Conservation (phyloP, 768 basidiomycete species). For the Vishniacozyma victoriae region DNA sequence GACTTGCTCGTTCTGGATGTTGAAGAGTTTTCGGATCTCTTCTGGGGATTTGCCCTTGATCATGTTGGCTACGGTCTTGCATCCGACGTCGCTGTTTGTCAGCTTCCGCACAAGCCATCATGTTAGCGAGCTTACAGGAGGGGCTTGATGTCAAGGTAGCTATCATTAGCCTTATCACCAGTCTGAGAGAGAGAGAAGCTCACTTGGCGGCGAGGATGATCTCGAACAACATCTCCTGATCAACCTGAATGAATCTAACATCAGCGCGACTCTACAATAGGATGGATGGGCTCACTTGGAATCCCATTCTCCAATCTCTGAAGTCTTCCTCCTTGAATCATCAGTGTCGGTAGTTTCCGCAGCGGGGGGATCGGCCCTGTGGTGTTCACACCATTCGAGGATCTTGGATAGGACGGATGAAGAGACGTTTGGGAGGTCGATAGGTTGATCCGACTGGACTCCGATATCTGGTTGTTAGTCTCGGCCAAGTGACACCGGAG, state of each 20-base stretch:
- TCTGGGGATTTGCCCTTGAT: conserved; percentile 99
- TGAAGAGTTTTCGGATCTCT: conserved; percentile 96
- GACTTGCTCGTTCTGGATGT: conserved; percentile 61
- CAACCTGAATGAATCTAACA: conserved; percentile 55
- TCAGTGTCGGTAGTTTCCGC: conserved; percentile 58
- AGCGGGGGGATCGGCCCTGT: conserved; percentile 91
- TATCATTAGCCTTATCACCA: conserved; percentile 3
- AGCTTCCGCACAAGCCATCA: background rate
- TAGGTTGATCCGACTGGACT: conserved; percentile 25
- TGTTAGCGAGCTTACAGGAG: conserved; percentile 62
- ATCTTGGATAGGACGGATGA: conserved; percentile 57
- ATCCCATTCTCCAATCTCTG: conserved; percentile 98
- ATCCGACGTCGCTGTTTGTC: conserved; percentile 33
- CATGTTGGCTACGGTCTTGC: conserved; percentile 73
- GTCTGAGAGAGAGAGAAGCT: background rate
- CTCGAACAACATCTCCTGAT: conserved; percentile 99
- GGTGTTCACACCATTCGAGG: conserved; percentile 98
- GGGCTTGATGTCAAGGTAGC: conserved; percentile 97
- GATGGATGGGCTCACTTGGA: conserved; percentile 56
- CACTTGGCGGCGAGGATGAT: conserved; percentile 94
- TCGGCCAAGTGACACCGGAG: background rate
- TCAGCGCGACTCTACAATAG: conserved; percentile 1
- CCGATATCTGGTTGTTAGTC: conserved; percentile 26
- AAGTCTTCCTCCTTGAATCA: conserved; percentile 94
- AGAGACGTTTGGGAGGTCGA: conserved; percentile 44